Conservation (phyloP, 768 basidiomycete species). For the Lactarius tabidus region DNA sequence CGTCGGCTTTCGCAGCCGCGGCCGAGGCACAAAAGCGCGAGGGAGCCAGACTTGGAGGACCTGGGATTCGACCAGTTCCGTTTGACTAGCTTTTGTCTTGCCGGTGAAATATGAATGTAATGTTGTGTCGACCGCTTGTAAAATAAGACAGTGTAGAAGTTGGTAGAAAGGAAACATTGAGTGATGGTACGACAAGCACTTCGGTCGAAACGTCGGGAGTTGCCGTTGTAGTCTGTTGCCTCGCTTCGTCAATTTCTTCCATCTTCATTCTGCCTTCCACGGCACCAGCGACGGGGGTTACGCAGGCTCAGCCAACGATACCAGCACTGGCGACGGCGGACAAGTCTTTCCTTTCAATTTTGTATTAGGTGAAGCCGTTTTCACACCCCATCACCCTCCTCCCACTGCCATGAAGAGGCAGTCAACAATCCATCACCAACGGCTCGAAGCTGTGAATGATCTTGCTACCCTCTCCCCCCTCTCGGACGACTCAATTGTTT, state of each 20-base stretch:
- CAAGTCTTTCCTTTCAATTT: background rate
- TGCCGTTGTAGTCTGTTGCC: background rate
- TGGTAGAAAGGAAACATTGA: too few species aligned
- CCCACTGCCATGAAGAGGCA: conserved; percentile 39
- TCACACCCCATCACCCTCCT: conserved; percentile 12
- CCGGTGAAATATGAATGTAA: background rate
- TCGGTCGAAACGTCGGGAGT: conserved; percentile 4
- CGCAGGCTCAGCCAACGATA: background rate
- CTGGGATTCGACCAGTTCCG: conserved; percentile 71
- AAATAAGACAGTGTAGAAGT: background rate
- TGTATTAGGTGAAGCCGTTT: conserved; percentile 2
- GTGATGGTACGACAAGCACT: background rate
- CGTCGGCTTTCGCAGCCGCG: conserved; percentile 76
- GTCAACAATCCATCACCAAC: conserved; percentile 54
- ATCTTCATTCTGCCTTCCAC: conserved; percentile 5
- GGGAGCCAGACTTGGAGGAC: conserved; percentile 46
- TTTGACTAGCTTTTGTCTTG: conserved; percentile 50
- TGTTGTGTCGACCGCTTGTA: background rate
- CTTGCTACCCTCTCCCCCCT: conserved; percentile 61
- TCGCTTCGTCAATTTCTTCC: background rate
- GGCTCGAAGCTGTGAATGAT: conserved; percentile 69
- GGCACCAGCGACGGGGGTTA: conserved; percentile 12
- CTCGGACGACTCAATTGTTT: conserved; percentile 81
- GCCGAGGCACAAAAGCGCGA: conserved; percentile 40
- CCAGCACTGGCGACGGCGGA: conserved; percentile 1